Conservation (phyloP, 2,329 filamentous ascomycete species). For the Colletotrichum sp. region DNA sequence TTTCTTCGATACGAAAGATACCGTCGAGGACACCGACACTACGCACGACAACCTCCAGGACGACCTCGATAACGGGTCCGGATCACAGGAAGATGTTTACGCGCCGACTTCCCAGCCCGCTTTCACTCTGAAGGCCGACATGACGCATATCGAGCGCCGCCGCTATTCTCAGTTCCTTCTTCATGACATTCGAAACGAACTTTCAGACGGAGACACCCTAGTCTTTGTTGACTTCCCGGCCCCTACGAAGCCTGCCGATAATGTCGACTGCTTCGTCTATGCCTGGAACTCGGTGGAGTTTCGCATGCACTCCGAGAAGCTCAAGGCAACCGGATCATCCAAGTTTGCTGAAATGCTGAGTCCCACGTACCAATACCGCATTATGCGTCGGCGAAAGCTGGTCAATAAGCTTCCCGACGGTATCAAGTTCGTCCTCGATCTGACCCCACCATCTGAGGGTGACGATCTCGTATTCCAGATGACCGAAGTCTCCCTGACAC, state of each 20-base stretch:
- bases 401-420: conserved; percentile 40
- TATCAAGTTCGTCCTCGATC: conserved; percentile 65
- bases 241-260: conserved; percentile 17
- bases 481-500: conserved; percentile 62
- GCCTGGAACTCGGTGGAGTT: conserved; percentile 40
- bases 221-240: conserved; percentile 46
- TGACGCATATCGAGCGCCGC: neutral
- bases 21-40: neutral
- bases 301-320: conserved; percentile 50
- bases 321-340: conserved; percentile 50
- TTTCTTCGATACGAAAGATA: neutral
- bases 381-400: conserved; percentile 40
- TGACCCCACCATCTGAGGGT: conserved; percentile 66
- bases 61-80: neutral
- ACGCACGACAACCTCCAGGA: neutral
- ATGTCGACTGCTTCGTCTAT: conserved; percentile 39
- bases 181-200: conserved; percentile 23
- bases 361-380: conserved; percentile 44
- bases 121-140: neutral
- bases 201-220: conserved; percentile 45
- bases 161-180: conserved; percentile 12
- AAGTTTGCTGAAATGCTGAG: conserved; percentile 52
- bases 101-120: neutral
- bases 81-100: neutral
- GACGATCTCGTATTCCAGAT: conserved; percentile 66